A percentile compares a stretch with the other conserved stretches of the same genome.
Evolutionary conservation across 1,284 basidiomycete genomes (phyloP).

Genomic region (Thecaphora thlaspeos): DNA sequence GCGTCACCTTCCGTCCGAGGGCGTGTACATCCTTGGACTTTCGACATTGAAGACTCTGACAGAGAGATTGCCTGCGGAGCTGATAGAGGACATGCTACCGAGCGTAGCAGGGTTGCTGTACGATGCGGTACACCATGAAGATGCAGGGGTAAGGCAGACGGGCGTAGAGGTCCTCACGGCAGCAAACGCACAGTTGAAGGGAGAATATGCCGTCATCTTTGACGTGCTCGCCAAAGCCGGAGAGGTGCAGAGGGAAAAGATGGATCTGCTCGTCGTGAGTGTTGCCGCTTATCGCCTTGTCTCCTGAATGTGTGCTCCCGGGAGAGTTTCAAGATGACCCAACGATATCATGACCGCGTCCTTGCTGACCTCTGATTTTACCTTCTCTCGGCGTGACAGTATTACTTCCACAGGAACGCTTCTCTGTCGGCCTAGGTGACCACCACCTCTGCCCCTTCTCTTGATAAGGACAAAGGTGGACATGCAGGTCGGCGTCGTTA

Average conservation of each 20-base stretch:
- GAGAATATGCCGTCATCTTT: slow-evolving; percentile 11
- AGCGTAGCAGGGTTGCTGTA: slow-evolving; percentile 1
- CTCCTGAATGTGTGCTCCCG: too few relatives aligned
- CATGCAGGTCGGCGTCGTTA: too few relatives aligned
- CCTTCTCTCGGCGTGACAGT: not conserved
- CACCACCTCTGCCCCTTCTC: too few relatives aligned
- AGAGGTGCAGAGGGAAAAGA: slow-evolving; percentile 9
- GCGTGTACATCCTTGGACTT: slow-evolving; percentile 8
- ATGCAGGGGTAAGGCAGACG: slow-evolving; percentile 10
- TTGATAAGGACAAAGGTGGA: too few relatives aligned
- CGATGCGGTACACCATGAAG: slow-evolving; percentile 7
- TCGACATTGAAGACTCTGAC: slow-evolving; percentile 16
- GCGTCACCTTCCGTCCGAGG: not conserved
- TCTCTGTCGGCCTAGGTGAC: not conserved
- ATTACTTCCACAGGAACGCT: slow-evolving; percentile 4
- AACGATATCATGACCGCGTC: too few relatives aligned
- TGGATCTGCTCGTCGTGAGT: slow-evolving; percentile 35
- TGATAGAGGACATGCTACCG: slow-evolving; percentile 43
- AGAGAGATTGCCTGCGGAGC: slow-evolving; percentile 24
- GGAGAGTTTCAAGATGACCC: too few relatives aligned
- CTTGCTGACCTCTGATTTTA: too few relatives aligned
- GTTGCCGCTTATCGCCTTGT: too few relatives aligned
- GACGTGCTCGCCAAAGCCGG: slow-evolving; percentile 6
- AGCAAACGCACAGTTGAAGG: slow-evolving; percentile 12
- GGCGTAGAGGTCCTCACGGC: slow-evolving; percentile 13